Base-by-base conservation (phyloP, 768 basidiomycete species). In the Serpula lacrymans region DNA sequence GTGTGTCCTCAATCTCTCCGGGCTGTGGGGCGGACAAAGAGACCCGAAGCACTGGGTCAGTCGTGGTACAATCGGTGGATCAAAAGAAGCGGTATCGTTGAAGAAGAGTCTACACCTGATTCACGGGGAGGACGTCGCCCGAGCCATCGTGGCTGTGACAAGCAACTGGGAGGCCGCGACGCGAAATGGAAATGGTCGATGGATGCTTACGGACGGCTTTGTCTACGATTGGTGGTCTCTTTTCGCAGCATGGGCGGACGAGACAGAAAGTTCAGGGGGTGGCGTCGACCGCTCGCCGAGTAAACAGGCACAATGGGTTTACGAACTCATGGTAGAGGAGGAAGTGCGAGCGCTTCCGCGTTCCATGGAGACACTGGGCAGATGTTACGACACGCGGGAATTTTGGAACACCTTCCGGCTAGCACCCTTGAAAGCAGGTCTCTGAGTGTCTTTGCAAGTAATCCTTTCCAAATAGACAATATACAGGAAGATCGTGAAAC, bases 161-260 rank as follows among this genome's bases (percentile, higher is more conserved):
- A 47, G 49, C 10, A 46, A 72, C 22, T 73, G 74, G 36, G 37
- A 46, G 21, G 68, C 64, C 32, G 71, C 77, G 1, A 46, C 56
- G 3, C n/a, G n/a, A n/a, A n/a, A n/a, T n/a, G n/a, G n/a, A n/a
- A 78, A 77, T 0, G 67, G 78, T 50, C 68, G 79, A 5, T 80
- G 77, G 78, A 51, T 80, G 3, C 55, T 80, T 25, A 77, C 74
- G 2, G 77, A 80, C 45, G 65, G 64, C 14, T 68, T 75, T 6
- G 70, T 78, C 26, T 80, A 81, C 50, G 81, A 84, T 54, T 83
- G 80, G 80, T 83, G 79, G 79, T 77, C 81, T 48, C 62, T 82
- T 4, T 75, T 74, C 1, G 71, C 71, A 5, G 71, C 74, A 3
- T 82, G 78, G 78, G 75, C 57, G 10, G 30, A 30, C n/a, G n/a